Evolutionary conservation across 345 rosid species (phyloP), one percentile per base, ranked within the genome.

Genomic region (Mangifera indica): DNA sequence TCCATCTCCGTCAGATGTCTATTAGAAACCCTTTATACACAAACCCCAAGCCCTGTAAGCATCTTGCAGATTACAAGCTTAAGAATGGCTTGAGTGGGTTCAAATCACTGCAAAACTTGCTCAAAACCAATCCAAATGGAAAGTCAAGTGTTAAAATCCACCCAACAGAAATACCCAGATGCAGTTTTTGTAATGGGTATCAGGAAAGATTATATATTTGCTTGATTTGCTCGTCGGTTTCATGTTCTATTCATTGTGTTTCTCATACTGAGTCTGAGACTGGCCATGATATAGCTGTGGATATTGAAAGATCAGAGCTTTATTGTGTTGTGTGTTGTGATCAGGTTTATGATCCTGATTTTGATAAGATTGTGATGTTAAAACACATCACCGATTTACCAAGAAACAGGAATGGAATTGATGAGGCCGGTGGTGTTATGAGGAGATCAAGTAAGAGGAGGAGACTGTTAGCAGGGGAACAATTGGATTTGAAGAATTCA

Each of bases 281-380:
- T 45, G 96, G 93, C 1, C 90, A 93, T 71, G 90, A 87, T 72
- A 81, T 91, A 70, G 87, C 87, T 25, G 81, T 91, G 60, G 96
- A 93, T 78, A 75, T 90, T 37, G 91, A 90, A 69, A 91, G 97
- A 68, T 86, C 97, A 2, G 98, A 93, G 86, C 96, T 93, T 71
- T 90, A 86, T 80, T 93, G 98, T 74, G 84, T 79, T 66, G 79
- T 83, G 48, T 94, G 98, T 72, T 45, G 78, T 66, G 97, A 94
- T 82, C 97, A 90, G 81, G 88, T 93, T 69, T 94, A 94, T 72
- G 97, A 90, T 78, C 87, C 87, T 58, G 95, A 90, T 66, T 90
- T 94, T 78, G 98, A 94, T 69, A 80, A 81, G 67, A 75, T 81
- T 44, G 88, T 94, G 46, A 84, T 90, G 64, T 78, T 83, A 14